phyloP scores from a whole-genome alignment of 208 protist genomes.

The Wallacemonas sp. region DNA sequence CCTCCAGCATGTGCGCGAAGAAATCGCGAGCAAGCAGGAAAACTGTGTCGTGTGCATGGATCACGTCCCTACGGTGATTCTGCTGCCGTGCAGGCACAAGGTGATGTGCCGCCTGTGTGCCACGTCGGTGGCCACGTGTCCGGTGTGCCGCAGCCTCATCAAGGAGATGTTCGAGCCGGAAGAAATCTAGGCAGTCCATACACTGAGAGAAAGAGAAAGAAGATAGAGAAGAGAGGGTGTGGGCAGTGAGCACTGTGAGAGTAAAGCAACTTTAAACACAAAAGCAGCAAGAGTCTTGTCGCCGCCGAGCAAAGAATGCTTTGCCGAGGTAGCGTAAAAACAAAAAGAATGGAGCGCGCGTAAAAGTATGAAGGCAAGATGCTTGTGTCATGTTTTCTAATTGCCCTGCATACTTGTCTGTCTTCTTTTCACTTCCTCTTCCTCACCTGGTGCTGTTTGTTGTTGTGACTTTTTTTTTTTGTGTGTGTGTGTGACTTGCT shows the following conservation, averaged over 20 bases:
- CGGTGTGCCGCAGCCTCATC: constrained; percentile 72
- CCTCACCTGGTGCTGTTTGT: too few species aligned
- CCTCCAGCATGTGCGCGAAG: constrained; percentile 76
- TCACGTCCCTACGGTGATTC: constrained; percentile 76
- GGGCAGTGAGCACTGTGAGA: too few species aligned
- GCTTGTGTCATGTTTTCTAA: constrained; percentile 16
- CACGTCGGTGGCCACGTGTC: constrained; percentile 50
- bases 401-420: too few species aligned
- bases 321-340: too few species aligned
- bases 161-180: constrained; percentile 85
- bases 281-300: too few species aligned
- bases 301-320: too few species aligned
- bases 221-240: too few species aligned
- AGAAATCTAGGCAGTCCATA: constrained; percentile 57
- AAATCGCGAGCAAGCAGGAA: constrained; percentile 67
- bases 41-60: constrained; percentile 88
- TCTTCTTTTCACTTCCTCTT: too few species aligned
- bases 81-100: constrained; percentile 86
- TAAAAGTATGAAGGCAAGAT: neutral
- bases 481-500: neutral
- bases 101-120: constrained; percentile 80
- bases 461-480: constrained; percentile 10
- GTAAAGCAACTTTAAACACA: too few species aligned
- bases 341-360: constrained; percentile 9
- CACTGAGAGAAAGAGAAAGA: too few species aligned